A percentile compares a stretch with the other conserved stretches of the same genome.
Conservation (phyloP, 2,329 filamentous ascomycete genomes). For the Dactylellina parvicollis region DNA sequence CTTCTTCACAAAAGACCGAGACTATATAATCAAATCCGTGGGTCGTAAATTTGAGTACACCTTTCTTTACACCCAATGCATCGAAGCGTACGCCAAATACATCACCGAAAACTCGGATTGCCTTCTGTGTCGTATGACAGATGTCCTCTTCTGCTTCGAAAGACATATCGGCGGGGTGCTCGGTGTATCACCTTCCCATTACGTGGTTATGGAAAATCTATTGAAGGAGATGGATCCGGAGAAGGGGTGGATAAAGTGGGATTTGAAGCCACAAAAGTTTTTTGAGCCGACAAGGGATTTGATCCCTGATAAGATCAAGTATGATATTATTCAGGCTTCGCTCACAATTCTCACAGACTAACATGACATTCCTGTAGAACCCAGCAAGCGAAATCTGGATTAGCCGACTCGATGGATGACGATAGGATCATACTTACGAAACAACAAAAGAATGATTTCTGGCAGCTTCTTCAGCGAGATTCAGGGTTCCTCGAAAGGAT, state of each 20-base stretch:
- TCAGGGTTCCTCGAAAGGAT: slow-evolving; percentile 56
- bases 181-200: slow-evolving; percentile 56
- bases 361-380: slow-evolving; percentile 41
- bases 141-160: slow-evolving; percentile 57
- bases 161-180: slow-evolving; percentile 55
- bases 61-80: slow-evolving; percentile 56
- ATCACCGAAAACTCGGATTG: slow-evolving; percentile 45
- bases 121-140: slow-evolving; percentile 55
- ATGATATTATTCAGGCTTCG: neutral
- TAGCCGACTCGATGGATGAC: slow-evolving; percentile 57
- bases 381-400: slow-evolving; percentile 55
- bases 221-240: slow-evolving; percentile 55
- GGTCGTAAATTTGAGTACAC: slow-evolving; percentile 57
- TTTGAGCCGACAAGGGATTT: slow-evolving; percentile 58
- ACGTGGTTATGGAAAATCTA: slow-evolving; percentile 57
- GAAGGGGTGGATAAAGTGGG: slow-evolving; percentile 56
- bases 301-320: slow-evolving; percentile 55
- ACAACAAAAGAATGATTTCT: slow-evolving; percentile 54
- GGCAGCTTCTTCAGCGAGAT: slow-evolving; percentile 56
- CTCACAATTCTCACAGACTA: neutral
- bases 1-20: slow-evolving; percentile 56
- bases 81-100: slow-evolving; percentile 55
- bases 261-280: slow-evolving; percentile 57
- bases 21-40: slow-evolving; percentile 56
- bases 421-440: slow-evolving; percentile 53